phyloP scores from a whole-genome alignment of 176 grass and related monocot species.

The Guadua angustifolia region DNA sequence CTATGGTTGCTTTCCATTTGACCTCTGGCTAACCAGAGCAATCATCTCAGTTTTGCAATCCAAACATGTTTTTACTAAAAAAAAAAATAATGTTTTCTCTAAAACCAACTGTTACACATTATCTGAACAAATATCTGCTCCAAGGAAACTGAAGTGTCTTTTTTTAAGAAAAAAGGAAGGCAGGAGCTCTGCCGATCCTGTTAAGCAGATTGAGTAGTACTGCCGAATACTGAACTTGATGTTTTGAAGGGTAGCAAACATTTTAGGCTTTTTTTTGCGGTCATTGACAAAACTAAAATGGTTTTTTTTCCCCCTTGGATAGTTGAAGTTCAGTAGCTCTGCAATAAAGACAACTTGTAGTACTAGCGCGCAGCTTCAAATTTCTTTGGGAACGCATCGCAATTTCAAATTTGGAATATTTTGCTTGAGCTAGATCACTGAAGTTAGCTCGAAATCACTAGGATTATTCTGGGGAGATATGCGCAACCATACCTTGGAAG shows the following conservation, averaged over 20 bases:
- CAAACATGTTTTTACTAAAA: not conserved
- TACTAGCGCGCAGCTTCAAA: not conserved
- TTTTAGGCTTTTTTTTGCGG: not conserved
- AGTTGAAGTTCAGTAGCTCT: not conserved
- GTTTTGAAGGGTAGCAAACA: not conserved
- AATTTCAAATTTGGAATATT: conserved; percentile 2
- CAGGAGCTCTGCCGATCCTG: too few species aligned
- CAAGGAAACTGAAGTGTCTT: not conserved
- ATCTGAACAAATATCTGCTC: not conserved
- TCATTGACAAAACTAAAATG: not conserved
- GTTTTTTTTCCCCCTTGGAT: not conserved
- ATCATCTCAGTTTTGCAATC: not conserved
- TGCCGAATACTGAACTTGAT: too few species aligned
- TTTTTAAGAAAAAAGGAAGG: too few species aligned
- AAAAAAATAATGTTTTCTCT: not conserved
- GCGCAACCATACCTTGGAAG: conserved; percentile 64
- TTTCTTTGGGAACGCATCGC: not conserved
- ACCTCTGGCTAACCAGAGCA: not conserved
- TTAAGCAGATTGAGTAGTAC: not conserved
- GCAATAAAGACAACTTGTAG: not conserved
- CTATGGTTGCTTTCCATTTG: not conserved
- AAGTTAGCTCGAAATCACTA: conserved; percentile 11
- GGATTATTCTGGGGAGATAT: not conserved
- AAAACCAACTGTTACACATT: not conserved
- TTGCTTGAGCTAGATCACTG: not conserved